Evolutionary conservation across 306 rosid genomes (phyloP).

Genomic region (Rosa chinensis): DNA sequence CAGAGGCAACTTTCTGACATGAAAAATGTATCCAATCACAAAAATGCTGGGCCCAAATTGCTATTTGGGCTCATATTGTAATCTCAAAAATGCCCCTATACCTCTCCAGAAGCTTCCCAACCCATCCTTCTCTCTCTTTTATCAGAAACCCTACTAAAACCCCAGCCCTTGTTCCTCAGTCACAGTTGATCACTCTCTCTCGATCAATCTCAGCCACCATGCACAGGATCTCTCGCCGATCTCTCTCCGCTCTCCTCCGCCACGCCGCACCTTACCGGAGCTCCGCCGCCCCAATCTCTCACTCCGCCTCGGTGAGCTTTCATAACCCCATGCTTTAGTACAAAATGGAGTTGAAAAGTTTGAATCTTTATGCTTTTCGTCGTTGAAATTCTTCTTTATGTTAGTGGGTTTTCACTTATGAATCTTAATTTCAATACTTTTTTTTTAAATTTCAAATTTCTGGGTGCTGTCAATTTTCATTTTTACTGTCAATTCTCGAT

Average conservation of each 20-base stretch:
- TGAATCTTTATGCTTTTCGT: background rate
- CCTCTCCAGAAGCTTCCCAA: conserved; percentile 68
- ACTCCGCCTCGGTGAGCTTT: conserved; percentile 34
- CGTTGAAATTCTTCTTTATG: background rate
- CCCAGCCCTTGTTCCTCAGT: conserved; percentile 28
- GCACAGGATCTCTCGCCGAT: conserved; percentile 73
- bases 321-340: background rate
- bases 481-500: background rate
- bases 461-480: background rate
- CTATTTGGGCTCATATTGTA: background rate
- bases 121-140: background rate
- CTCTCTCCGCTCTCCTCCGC: conserved; percentile 58
- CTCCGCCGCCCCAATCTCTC: conserved; percentile 39
- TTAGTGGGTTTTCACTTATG: background rate
- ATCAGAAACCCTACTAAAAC: conserved; percentile 57
- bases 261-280: conserved; percentile 41
- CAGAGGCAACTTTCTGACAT: background rate
- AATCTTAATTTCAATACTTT: background rate
- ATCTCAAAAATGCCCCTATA: conserved; percentile 13
- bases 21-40: background rate
- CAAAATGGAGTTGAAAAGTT: background rate
- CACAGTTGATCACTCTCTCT: background rate
- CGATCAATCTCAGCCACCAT: conserved; percentile 28
- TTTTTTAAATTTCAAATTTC: background rate
- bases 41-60: background rate